phyloP scores from a whole-genome alignment of 257 asterid genomes.

The Solanum dulcamara region DNA sequence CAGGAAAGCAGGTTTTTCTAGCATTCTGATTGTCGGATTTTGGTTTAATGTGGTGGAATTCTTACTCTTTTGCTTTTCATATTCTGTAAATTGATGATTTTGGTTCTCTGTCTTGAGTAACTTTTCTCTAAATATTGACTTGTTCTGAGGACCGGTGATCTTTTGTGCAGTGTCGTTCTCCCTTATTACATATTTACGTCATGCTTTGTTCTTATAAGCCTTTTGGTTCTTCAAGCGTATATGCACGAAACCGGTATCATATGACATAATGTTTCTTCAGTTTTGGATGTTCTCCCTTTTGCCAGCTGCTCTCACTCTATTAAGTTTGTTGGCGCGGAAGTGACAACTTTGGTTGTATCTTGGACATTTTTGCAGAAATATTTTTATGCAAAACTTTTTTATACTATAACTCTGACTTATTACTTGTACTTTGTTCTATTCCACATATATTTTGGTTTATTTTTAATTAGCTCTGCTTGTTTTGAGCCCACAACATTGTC shows the following conservation, averaged over 20 bases:
- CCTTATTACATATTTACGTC: neutral
- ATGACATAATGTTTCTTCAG: neutral
- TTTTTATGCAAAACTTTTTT: neutral
- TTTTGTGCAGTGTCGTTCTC: neutral
- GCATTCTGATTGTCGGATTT: conserved; percentile 1
- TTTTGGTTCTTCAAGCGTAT: neutral
- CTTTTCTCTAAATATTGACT: neutral
- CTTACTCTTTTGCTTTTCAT: neutral
- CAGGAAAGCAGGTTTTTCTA: conserved; percentile 72
- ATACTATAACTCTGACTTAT: neutral
- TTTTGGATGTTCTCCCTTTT: neutral
- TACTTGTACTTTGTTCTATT: neutral
- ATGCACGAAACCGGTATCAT: neutral
- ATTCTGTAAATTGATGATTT: neutral
- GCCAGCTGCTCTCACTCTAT: neutral
- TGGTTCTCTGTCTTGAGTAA: neutral
- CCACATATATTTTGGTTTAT: neutral
- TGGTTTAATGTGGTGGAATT: neutral
- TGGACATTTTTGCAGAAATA: neutral
- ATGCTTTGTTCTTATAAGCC: neutral
- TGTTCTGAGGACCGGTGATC: neutral
- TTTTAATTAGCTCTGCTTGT: neutral
- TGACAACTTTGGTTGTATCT: neutral
- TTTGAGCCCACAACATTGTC: neutral
- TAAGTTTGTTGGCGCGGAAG: neutral